Percentiles rank a stretch among this genome's conserved stretches.
Evolutionary conservation across 257 asterid species (phyloP).

Genomic region (Fraxinus quadrangulata): DNA sequence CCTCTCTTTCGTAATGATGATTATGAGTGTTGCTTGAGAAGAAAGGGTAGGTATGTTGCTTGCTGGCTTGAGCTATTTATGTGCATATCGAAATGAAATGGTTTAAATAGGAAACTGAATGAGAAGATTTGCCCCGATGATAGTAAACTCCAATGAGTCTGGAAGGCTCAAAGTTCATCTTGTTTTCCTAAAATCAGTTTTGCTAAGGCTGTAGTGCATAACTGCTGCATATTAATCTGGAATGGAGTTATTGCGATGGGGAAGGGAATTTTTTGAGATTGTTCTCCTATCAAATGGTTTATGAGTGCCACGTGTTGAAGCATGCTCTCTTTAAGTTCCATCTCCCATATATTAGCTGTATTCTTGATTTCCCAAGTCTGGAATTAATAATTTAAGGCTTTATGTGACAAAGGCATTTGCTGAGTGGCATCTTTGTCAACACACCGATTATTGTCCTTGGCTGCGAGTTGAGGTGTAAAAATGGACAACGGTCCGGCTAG

Average conservation of each 20-base stretch:
- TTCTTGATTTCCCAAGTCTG: background rate
- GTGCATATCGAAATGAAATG: background rate
- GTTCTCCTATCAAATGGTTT: background rate
- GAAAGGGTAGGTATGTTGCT: background rate
- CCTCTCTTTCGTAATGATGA: background rate
- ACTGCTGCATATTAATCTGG: background rate
- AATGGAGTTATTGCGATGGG: background rate
- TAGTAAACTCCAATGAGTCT: background rate
- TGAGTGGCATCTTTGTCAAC: background rate
- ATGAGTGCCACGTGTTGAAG: background rate
- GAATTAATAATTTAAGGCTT: background rate
- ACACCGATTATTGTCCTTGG: background rate
- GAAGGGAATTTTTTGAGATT: background rate
- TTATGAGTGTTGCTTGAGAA: background rate
- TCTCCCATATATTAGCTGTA: background rate
- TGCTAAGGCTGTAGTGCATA: background rate
- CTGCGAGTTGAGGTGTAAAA: background rate
- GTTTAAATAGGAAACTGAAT: too few species aligned
- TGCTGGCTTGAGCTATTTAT: background rate
- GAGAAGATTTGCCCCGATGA: background rate
- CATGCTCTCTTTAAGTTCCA: background rate
- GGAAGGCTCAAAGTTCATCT: background rate
- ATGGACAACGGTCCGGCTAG: background rate
- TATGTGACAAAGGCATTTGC: background rate
- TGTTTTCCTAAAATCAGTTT: background rate